Base-by-base conservation (phyloP, 2,329 filamentous ascomycete genomes). In the Exophiala sideris region DNA sequence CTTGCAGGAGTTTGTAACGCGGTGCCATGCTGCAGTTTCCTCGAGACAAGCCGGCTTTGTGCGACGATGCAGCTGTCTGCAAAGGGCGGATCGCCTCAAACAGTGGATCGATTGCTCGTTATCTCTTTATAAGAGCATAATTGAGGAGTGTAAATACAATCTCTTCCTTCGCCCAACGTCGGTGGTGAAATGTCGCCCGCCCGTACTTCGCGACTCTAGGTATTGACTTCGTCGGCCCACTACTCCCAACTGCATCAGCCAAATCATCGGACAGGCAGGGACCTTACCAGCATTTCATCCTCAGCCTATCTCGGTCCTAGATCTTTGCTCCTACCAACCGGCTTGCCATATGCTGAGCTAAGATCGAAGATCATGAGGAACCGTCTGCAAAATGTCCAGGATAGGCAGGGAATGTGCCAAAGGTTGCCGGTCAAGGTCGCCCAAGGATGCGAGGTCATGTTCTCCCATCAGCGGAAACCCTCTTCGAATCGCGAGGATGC, bases 1-100 rank as follows among this genome's bases (percentile, higher is more conserved):
- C 45, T 52, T 54, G 56, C 48, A 55, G 52, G 39, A 52, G 56
- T 58, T 55, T 58, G 56, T 53, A 49, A 58, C 48, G 41, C 48
- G 39, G 32, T 44, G 49, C 49, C 45, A 52, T 52, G 39, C 16
- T 58, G 51, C 52, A 49, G 34, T 34, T 42, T 21, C 20, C 32
- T 51, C 54, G 49, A 48, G 52, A 58, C 52, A 51, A 45, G 38
- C 52, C 51, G 51, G 41, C 36, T 36, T 52, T 58, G 56, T 58
- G 45, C 45, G 52, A 58, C 56, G 39, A 47, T 42, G 18, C 32
- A 29, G 29, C 36, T 39, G 36, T 34, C 44, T 16, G 20, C 44
- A 14, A 45, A n/a, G 47, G 35, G 9, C 24, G 24, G 36, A n/a
- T 34, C 14, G 44, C 36, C 18, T 42, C 29, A 24, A 14, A 38